Percentiles rank a stretch among this genome's conserved stretches.
These are phyloP conservation scores for Mycosphaerella sp. DNA, from an alignment of 2,329 filamentous ascomycete genomes.

Conservation along the genomic window DNA sequence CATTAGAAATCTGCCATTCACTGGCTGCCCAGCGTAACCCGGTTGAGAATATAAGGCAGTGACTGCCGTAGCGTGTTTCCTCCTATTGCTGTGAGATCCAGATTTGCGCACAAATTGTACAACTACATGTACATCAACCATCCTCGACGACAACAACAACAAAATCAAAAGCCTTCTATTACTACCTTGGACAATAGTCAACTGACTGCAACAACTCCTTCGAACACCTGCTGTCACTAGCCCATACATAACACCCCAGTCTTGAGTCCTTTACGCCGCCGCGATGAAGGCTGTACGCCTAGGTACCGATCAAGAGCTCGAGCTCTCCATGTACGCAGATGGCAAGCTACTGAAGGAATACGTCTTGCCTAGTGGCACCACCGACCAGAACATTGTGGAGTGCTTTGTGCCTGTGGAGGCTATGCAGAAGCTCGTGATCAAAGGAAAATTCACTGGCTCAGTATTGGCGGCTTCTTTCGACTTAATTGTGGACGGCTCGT, in stretches of 20 bases:
- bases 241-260: not conserved
- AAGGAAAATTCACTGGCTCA: constrained; percentile 32
- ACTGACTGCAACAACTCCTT: too few relatives aligned
- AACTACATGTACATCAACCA: too few relatives aligned
- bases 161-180: too few relatives aligned
- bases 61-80: too few relatives aligned
- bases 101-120: too few relatives aligned
- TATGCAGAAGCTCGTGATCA: constrained; percentile 30
- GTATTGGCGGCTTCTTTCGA: constrained; percentile 33
- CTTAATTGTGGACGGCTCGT: constrained; percentile 36
- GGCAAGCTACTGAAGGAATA: constrained; percentile 32
- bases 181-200: too few relatives aligned
- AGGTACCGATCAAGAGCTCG: constrained; percentile 32
- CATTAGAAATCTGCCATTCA: too few relatives aligned
- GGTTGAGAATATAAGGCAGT: too few relatives aligned
- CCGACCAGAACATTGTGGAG: constrained; percentile 27
- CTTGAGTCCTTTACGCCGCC: not conserved
- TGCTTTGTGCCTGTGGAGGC: constrained; percentile 37
- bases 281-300: constrained; percentile 37
- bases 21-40: too few relatives aligned
- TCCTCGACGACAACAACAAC: too few relatives aligned
- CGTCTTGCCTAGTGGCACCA: constrained; percentile 26
- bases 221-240: not conserved
- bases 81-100: too few relatives aligned
- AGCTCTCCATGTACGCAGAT: constrained; percentile 28